These are phyloP conservation scores for Aspergillus ochraceoroseus DNA, from an alignment of 2,329 filamentous ascomycete species.

Conservation along the genomic window DNA sequence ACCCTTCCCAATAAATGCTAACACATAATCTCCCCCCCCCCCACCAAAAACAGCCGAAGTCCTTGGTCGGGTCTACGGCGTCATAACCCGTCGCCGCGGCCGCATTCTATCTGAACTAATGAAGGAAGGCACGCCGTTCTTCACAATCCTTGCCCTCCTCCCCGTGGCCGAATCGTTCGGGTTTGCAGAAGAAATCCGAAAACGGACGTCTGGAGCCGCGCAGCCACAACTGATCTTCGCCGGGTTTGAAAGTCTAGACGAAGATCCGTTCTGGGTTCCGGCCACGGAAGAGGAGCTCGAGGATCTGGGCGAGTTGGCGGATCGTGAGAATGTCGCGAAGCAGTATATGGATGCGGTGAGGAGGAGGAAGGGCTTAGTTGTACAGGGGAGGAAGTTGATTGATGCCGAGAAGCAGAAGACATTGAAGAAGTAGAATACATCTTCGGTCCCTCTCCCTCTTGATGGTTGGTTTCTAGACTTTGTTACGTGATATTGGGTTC, in stretches of 20 bases:
- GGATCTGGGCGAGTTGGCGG: slow-evolving; percentile 88
- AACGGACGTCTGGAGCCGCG: slow-evolving; percentile 83
- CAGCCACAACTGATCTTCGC: slow-evolving; percentile 90
- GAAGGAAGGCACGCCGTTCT: slow-evolving; percentile 94
- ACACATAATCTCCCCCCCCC: slow-evolving; percentile 21
- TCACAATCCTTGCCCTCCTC: slow-evolving; percentile 81
- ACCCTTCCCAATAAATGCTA: background rate
- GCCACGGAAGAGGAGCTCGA: slow-evolving; percentile 95
- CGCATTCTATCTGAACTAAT: slow-evolving; percentile 84
- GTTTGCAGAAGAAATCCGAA: slow-evolving; percentile 93
- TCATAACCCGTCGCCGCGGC: slow-evolving; percentile 90
- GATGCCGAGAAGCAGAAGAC: slow-evolving; percentile 92
- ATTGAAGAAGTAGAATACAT: slow-evolving; percentile 58
- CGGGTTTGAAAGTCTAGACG: slow-evolving; percentile 86
- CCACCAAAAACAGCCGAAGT: too few species aligned
- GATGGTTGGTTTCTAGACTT: too few species aligned
- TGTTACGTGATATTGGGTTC: background rate
- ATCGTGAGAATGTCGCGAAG: slow-evolving; percentile 93
- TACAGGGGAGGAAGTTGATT: slow-evolving; percentile 67
- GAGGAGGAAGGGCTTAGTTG: slow-evolving; percentile 77
- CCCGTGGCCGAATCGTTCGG: slow-evolving; percentile 95
- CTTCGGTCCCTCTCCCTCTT: too few species aligned
- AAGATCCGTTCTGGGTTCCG: slow-evolving; percentile 97
- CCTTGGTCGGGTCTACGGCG: slow-evolving; percentile 88
- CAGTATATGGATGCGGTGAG: slow-evolving; percentile 89